Evolutionary conservation across 2,329 filamentous ascomycete genomes (phyloP), one percentile per base, ranked within the genome.

Genomic region (Didymella keratinophila): DNA sequence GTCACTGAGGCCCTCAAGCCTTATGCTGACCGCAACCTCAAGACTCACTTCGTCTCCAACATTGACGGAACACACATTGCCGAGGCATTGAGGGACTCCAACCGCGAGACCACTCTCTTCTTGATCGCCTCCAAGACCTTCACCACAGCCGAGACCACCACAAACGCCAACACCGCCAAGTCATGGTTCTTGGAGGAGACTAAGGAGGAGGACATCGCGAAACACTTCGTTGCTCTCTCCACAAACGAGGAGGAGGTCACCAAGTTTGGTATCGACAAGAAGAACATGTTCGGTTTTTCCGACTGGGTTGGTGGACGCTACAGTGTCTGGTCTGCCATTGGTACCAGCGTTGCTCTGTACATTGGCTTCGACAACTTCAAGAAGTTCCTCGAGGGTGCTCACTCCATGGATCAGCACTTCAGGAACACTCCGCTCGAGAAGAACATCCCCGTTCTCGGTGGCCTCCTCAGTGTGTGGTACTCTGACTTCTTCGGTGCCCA

Each of bases 221-320:
- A 98, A 86, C 95, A 99, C 86, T 99, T 99, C 76, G 95, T 97
- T 57, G 95, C 95, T 44, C 87, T 99, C 52, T 98, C 95, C 48
- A 99, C 95, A 78, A 99, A 99, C 81, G 91, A 94, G 81, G 78
- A 83, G 52, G 94, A 98, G 83, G 95, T 99, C 62, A 93, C 91
- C 81, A 98, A 98, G 85, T 99, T 99, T 73, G 95, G 95, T 67
- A 99, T 99, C 74, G 94, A 98, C 82, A 89, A 89, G 81, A 94
- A 94, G 86, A 99, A 98, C 86, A 99, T 99, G 95, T 99, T 99
- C 76, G 93, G 93, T 71, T 99, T 99, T 78, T 93, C 94, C 80
- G 96, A 91, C 81, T 99, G 95, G 95, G 94, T 98, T 51, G 95
- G 95, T 78, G 95, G 95, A 57, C 91, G 95, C 60, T 99, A 99